Conservation (phyloP, 441 rosid species). For the Breynia disticha region DNA sequence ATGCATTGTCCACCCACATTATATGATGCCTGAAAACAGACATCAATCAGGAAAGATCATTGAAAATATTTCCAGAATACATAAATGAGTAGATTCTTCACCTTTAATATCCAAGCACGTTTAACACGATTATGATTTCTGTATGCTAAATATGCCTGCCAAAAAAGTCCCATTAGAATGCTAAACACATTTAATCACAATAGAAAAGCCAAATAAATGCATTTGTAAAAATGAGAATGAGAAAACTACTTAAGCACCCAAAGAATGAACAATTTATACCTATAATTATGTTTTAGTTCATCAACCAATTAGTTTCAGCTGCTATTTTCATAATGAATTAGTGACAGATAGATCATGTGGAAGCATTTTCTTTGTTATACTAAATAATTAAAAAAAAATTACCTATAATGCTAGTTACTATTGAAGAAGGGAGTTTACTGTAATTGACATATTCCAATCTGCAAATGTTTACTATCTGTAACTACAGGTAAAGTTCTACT, state of each 20-base stretch:
- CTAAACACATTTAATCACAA: neutral
- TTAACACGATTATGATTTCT: constrained; percentile 42
- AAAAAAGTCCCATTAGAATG: constrained; percentile 13
- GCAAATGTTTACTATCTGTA: neutral
- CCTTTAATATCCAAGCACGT: constrained; percentile 47
- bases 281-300: no score
- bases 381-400: neutral
- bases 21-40: constrained; percentile 36
- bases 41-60: neutral
- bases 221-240: neutral
- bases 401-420: neutral
- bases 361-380: neutral
- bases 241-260: no score
- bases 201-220: neutral
- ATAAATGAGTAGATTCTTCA: constrained; percentile 11
- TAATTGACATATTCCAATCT: neutral
- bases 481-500: neutral
- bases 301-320: no score
- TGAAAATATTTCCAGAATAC: neutral
- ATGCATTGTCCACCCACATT: constrained; percentile 64
- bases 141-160: constrained; percentile 75
- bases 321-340: no score
- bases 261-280: no score
- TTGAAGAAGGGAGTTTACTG: neutral
- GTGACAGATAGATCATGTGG: neutral